Percentiles rank a stretch among this genome's conserved stretches.
Evolutionary conservation across 495 filamentous ascomycete genomes (phyloP).

Genomic region (Aspergillus steynii): DNA sequence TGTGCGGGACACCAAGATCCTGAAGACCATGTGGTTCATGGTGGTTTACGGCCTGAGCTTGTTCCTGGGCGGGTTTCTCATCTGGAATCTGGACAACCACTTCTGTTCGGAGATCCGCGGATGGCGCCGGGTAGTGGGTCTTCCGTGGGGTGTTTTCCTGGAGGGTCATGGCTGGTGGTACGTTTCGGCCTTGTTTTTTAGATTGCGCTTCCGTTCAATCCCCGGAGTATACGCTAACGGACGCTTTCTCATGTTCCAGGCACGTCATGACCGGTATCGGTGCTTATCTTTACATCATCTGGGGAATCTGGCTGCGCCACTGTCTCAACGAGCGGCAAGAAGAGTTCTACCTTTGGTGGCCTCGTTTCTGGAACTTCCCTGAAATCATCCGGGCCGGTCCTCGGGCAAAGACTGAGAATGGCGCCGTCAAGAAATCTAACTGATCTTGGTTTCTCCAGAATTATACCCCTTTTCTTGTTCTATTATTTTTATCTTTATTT

Average conservation of each 20-base stretch:
- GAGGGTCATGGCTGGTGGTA: constrained; percentile 99
- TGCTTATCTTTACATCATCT: constrained; percentile 83
- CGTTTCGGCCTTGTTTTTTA: constrained; percentile 28
- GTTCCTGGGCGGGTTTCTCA: constrained; percentile 79
- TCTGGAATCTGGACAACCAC: constrained; percentile 86
- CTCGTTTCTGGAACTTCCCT: constrained; percentile 64
- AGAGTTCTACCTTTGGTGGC: constrained; percentile 75
- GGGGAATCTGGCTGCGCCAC: constrained; percentile 83
- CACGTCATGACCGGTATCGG: constrained; percentile 66
- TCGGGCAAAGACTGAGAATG: constrained; percentile 24
- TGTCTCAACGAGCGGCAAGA: constrained; percentile 76
- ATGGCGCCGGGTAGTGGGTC: constrained; percentile 70
- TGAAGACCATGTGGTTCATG: constrained; percentile 75
- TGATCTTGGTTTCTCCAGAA: constrained; percentile 16
- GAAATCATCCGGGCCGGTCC: constrained; percentile 52
- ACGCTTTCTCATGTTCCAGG: constrained; percentile 34
- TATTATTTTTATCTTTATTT: constrained; percentile 9
- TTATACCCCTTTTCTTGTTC: background rate
- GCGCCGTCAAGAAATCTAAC: constrained; percentile 43
- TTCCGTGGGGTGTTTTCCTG: constrained; percentile 88
- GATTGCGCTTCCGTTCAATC: background rate
- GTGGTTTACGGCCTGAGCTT: constrained; percentile 67
- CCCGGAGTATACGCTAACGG: constrained; percentile 8
- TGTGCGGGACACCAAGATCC: constrained; percentile 55
- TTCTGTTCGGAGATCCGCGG: constrained; percentile 71